These are phyloP conservation scores for Pseudophaeomoniella oleicola DNA, from an alignment of 2,329 filamentous ascomycete genomes.

Conservation along the genomic window DNA sequence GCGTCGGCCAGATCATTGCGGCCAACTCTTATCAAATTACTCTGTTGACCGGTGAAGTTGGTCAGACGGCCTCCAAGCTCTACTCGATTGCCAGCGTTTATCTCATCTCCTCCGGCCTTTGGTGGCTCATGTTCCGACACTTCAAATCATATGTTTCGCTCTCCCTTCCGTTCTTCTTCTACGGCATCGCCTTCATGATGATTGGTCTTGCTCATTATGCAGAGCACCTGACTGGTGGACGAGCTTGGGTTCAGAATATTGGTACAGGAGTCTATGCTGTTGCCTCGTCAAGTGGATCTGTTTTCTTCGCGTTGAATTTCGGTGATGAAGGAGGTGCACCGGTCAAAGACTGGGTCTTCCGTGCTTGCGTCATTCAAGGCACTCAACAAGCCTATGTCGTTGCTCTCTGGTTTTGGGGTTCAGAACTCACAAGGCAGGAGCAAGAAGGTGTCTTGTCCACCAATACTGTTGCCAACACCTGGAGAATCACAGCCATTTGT, in stretches of 20 bases:
- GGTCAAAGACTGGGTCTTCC: conserved; percentile 51
- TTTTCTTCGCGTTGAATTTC: conserved; percentile 55
- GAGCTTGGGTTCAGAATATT: conserved; percentile 44
- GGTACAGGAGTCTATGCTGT: conserved; percentile 48
- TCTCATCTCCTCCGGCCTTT: conserved; percentile 40
- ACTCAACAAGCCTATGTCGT: conserved; percentile 53
- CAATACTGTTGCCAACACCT: conserved; percentile 23
- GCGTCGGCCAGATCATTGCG: conserved; percentile 48
- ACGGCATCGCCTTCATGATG: conserved; percentile 47
- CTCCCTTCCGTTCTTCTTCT: conserved; percentile 48
- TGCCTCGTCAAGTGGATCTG: conserved; percentile 46
- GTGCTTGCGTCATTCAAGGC: conserved; percentile 51
- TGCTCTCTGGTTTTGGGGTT: conserved; percentile 54
- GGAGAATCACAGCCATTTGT: conserved; percentile 37
- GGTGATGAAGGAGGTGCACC: conserved; percentile 49
- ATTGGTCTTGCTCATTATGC: conserved; percentile 46
- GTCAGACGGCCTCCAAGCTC: conserved; percentile 42
- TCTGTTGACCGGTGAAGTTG: conserved; percentile 48
- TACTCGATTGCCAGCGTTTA: conserved; percentile 49
- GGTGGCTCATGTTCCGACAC: conserved; percentile 49
- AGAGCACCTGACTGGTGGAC: conserved; percentile 5
- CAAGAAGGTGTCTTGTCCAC: conserved; percentile 22
- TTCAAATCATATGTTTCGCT: conserved; percentile 42
- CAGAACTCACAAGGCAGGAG: conserved; percentile 32
- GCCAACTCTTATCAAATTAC: conserved; percentile 56